These are phyloP conservation scores for Scutellospora calospora DNA, from an alignment of 371 early-diverging fungal species.

Conservation along the genomic window DNA sequence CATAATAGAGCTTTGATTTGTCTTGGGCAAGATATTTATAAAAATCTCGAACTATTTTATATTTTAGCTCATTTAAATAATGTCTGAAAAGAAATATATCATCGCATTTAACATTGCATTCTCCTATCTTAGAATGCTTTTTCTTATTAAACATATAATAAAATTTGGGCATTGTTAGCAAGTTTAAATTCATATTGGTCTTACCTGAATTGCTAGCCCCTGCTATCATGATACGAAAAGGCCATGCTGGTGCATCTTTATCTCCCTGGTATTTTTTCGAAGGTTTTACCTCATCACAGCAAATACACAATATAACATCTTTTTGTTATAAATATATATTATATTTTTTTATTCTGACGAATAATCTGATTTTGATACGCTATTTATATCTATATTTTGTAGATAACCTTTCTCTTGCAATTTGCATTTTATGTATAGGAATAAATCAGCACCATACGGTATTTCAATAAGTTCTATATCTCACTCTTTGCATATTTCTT, in stretches of 20 bases:
- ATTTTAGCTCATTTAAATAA: constrained; percentile 25
- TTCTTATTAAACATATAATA: constrained; percentile 42
- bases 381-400: not conserved
- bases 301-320: too few species aligned
- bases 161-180: constrained; percentile 41
- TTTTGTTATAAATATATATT: too few species aligned
- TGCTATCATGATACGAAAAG: constrained; percentile 31
- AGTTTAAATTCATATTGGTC: constrained; percentile 34
- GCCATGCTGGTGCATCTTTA: not conserved
- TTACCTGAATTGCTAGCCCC: constrained; percentile 6
- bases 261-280: too few species aligned
- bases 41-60: constrained; percentile 10
- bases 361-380: not conserved
- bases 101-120: constrained; percentile 41
- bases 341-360: not conserved
- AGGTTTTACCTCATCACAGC: too few species aligned
- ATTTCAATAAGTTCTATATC: constrained; percentile 27
- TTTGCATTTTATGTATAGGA: too few species aligned
- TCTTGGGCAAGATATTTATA: constrained; percentile 1
- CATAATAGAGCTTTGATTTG: constrained; percentile 20
- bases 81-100: constrained; percentile 31
- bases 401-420: too few species aligned
- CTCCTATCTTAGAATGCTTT: constrained; percentile 30
- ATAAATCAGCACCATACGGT: too few species aligned
- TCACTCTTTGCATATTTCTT: not conserved